These are phyloP conservation scores for Quercus parvula DNA, from an alignment of 306 rosid genomes.

Conservation along the genomic window DNA sequence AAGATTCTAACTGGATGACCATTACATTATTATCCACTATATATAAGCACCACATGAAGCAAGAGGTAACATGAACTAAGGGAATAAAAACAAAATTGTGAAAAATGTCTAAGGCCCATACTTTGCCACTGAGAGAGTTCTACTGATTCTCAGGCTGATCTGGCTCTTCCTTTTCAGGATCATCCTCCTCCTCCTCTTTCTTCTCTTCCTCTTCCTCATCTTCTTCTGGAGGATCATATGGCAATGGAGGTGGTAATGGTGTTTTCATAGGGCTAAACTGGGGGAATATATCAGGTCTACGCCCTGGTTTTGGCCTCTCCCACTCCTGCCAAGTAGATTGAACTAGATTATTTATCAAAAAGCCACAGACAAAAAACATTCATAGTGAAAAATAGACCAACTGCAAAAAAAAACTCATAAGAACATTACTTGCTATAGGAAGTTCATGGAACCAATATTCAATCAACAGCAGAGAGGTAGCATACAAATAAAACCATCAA, in stretches of 20 bases:
- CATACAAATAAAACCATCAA: background rate
- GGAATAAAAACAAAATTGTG: background rate
- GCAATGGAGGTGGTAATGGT: slow-evolving; percentile 50
- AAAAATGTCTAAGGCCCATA: background rate
- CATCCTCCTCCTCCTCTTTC: slow-evolving; percentile 33
- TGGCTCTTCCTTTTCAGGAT: slow-evolving; percentile 31
- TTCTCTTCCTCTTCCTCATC: slow-evolving; percentile 51
- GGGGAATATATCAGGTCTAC: slow-evolving; percentile 54
- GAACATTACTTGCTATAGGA: background rate
- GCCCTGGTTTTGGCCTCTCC: slow-evolving; percentile 49
- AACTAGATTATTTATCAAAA: background rate
- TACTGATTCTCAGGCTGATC: slow-evolving; percentile 12
- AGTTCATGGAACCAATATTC: background rate
- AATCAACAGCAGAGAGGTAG: no score
- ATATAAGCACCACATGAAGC: background rate
- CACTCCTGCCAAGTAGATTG: slow-evolving; percentile 36
- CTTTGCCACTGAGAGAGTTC: background rate
- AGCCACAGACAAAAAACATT: background rate
- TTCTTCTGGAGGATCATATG: slow-evolving; percentile 55
- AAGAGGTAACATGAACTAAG: background rate
- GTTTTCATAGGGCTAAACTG: slow-evolving; percentile 51
- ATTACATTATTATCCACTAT: background rate
- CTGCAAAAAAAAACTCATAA: background rate
- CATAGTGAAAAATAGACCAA: background rate
- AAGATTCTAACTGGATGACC: background rate